These are phyloP conservation scores for Wickerhamomyces mucosus DNA, from an alignment of 805 yeast species.

Conservation along the genomic window DNA sequence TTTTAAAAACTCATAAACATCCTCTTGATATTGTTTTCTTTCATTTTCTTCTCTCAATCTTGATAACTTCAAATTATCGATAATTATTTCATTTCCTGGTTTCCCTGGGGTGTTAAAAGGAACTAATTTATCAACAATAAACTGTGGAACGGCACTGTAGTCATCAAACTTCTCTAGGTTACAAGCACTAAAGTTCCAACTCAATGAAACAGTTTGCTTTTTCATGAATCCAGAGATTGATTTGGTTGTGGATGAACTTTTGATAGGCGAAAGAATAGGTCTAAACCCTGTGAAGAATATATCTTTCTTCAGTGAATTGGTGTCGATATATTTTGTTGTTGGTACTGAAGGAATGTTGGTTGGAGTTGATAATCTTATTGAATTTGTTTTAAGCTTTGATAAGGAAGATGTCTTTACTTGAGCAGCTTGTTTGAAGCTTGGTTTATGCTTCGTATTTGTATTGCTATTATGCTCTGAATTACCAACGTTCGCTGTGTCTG, in stretches of 20 bases:
- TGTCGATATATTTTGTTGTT: conserved; percentile 18
- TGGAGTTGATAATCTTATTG: conserved; percentile 2
- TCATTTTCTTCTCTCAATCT: conserved; percentile 17
- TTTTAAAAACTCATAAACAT: conserved; percentile 16
- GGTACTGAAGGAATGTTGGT: conserved; percentile 17
- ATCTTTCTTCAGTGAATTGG: conserved; percentile 11
- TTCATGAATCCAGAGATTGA: conserved; percentile 2
- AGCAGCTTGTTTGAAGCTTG: background rate
- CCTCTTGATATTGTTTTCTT: conserved; percentile 12
- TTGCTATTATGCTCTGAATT: too few species aligned
- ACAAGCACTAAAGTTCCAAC: conserved; percentile 19
- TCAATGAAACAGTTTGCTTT: conserved; percentile 14
- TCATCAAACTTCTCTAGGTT: conserved; percentile 18
- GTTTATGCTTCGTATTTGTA: too few species aligned
- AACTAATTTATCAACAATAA: conserved; percentile 16
- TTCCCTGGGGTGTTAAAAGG: conserved; percentile 15
- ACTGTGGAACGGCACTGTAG: conserved; percentile 17
- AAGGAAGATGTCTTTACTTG: conserved; percentile 8
- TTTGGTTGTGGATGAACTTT: conserved; percentile 11
- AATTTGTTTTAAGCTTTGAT: conserved; percentile 4
- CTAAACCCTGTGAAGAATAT: conserved; percentile 17
- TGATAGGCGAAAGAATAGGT: conserved; percentile 18
- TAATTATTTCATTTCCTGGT: conserved; percentile 19
- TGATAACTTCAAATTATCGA: conserved; percentile 8
- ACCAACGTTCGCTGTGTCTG: too few species aligned